Base-by-base conservation (phyloP, 2,329 filamentous ascomycete genomes). In the Colletotrichum lupini region DNA sequence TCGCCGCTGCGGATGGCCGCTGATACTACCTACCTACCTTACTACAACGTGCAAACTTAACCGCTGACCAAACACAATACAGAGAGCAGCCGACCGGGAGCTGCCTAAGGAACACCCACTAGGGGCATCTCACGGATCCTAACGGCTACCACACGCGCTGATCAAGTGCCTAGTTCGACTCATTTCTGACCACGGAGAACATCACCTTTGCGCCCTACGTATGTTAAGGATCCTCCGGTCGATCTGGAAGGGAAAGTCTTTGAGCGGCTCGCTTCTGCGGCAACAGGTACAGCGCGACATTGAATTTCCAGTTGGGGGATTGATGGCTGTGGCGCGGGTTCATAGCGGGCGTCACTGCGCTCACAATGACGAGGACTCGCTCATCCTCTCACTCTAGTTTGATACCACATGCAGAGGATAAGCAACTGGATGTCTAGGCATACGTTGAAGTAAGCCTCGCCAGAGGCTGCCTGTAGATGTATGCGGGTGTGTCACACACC, bases 31-130 rank as follows among this genome's bases (percentile, higher is more conserved):
- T 42, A 19, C 37, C 37, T 12, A 35, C 26, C 24, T 46, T 37
- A 52, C 37, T 30, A 49, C 26, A 14, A 5, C 24, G 42, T 32
- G 37, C 42, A 32, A 49, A 49, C 19, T 49, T 49, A 8, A 49
- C 42, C 19, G 26, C 59, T 28, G 59, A 32, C 42, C 26, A 30
- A 42, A 42, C 35, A 22, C 4, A 16, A 12, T 9, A 4, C 26
- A 46, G 24, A 61, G 32, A 42, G 52, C 67, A 68, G 32, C 59
- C 67, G 67, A 22, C 67, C 59, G 32, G 19, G 28, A 49, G 42
- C 19, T 42, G 16, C 37, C 37, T 42, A 19, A 42, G 37, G 37
- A 42, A 42, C 37, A 42, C 37, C 37, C 37, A 42, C 14, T 3
- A 42, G 37, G 37, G 14, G 14, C 37, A 19, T 16, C 37, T 42